Percentiles rank a stretch among this genome's conserved stretches.
Evolutionary conservation across 2,329 filamentous ascomycete species (phyloP).

Genomic region (Cryphonectria japonica): DNA sequence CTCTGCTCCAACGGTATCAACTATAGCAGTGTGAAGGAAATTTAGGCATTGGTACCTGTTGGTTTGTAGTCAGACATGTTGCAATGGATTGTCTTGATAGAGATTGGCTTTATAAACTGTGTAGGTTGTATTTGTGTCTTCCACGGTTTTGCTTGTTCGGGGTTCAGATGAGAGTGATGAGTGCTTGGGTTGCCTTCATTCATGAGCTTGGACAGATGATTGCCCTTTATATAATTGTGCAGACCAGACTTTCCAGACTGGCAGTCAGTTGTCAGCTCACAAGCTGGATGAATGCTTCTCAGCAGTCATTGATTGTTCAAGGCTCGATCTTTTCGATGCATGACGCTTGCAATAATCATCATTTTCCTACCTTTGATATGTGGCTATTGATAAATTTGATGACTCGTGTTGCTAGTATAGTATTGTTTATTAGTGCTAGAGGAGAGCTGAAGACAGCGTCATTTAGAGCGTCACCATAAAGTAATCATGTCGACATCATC

Average conservation of each 20-base stretch:
- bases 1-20: too few relatives aligned
- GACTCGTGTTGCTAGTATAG: too few relatives aligned
- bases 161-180: background rate
- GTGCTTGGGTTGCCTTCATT: background rate
- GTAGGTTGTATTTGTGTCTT: too few relatives aligned
- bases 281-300: too few relatives aligned
- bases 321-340: background rate
- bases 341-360: slow-evolving; percentile 2
- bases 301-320: background rate
- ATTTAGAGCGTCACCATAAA: background rate
- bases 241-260: background rate
- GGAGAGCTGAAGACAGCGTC: too few relatives aligned
- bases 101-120: too few relatives aligned
- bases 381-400: too few relatives aligned
- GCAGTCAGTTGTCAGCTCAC: too few relatives aligned
- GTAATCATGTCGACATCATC: background rate
- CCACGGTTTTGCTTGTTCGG: background rate
- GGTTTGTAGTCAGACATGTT: slow-evolving; percentile 23
- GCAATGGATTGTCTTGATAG: background rate
- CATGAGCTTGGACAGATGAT: background rate
- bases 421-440: too few relatives aligned
- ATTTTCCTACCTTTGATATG: background rate
- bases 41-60: background rate
- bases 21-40: too few relatives aligned
- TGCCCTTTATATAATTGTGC: background rate